Base-by-base conservation (phyloP, 257 asterid genomes). In the Scutellaria baicalensis region DNA sequence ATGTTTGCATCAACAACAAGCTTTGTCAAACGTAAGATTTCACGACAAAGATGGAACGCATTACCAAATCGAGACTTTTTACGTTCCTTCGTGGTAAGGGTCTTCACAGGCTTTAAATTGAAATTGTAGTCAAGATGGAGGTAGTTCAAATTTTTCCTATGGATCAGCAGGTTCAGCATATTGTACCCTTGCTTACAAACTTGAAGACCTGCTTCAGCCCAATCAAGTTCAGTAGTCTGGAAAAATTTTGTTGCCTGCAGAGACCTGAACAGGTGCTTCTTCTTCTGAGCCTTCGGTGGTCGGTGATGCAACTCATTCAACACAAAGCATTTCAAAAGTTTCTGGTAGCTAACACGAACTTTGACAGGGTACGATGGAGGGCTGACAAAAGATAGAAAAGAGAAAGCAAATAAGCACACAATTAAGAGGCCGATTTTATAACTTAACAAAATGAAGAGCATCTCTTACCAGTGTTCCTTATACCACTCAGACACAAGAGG, bases 171-270 rank as follows among this genome's bases (percentile, higher is more conserved):
- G 81, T 94, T 94, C 79, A 94, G 83, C 99, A 94, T 91, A 74
- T 91, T 94, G 83, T 94, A 94, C 31, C 99, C 99, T 84, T 94
- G 99, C 85, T 91, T 89, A 61, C 99, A 94, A 79, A 94, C 97
- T 88, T 94, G 99, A 10, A 94, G 90, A 31, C 97, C 99, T 42
- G 97, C 97, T 83, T 91, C 97, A 65, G 97, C 99, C 97, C 97
- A 94, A 86, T 94, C 97, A 71, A 94, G 97, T 73, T 89, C 97
- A 59, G 99, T 94, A 45, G 97, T 91, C 81, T 91, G 97, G 80
- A 91, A 94, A 75, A 94, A 94, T 65, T 94, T 94, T 7, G 99
- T 94, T 65, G 99, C 97, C 56, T 91, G 93, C 60, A 94, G 96
- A 65, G 99, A 91, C 80, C 91, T 83, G 76, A 94, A 94, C 43